Evolutionary conservation across 2,329 filamentous ascomycete species (phyloP).

Genomic region (Fusarium acutatum): DNA sequence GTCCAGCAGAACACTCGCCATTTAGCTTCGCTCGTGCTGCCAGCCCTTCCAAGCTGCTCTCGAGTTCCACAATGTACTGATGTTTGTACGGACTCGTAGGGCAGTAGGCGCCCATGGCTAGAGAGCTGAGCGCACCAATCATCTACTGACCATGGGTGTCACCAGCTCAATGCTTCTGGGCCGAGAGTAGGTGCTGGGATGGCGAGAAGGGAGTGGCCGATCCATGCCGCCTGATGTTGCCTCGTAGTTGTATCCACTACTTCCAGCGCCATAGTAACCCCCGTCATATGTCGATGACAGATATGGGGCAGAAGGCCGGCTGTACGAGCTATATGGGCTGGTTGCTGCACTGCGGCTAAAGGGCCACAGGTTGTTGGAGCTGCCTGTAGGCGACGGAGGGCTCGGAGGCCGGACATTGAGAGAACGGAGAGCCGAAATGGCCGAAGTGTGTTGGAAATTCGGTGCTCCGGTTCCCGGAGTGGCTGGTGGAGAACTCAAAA

Average conservation of each 20-base stretch:
- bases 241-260: constrained; percentile 52
- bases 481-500: constrained; percentile 62
- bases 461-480: constrained; percentile 50
- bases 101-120: background rate
- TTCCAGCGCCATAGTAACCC: constrained; percentile 44
- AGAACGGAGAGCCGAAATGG: constrained; percentile 64
- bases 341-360: constrained; percentile 61
- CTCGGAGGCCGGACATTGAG: constrained; percentile 63
- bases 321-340: constrained; percentile 64
- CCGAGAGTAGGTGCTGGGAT: constrained; percentile 62
- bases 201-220: constrained; percentile 65
- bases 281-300: constrained; percentile 65
- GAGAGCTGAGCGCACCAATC: constrained; percentile 17
- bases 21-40: constrained; percentile 9
- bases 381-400: constrained; percentile 61
- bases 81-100: constrained; percentile 8
- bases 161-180: constrained; percentile 72
- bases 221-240: constrained; percentile 52
- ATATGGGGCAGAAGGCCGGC: constrained; percentile 50
- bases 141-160: constrained; percentile 65
- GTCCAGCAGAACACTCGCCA: background rate
- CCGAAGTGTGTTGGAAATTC: constrained; percentile 56
- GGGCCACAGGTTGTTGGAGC: constrained; percentile 60
- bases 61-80: background rate
- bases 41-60: constrained; percentile 10